These are phyloP conservation scores for Bodo saltans DNA, from an alignment of 78 protist species.

Conservation along the genomic window DNA sequence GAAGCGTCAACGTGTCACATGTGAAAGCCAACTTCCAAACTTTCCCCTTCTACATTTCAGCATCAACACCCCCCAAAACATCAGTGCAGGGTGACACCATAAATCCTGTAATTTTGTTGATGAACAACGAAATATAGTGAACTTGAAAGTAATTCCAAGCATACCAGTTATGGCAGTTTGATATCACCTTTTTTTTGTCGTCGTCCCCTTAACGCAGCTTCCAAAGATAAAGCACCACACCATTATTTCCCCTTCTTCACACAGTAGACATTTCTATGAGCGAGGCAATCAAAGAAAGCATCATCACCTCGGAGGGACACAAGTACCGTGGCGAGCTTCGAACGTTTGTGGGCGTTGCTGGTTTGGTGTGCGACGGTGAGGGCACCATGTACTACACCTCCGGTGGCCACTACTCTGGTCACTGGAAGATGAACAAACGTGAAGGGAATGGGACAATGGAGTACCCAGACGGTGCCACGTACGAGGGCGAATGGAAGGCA, in stretches of 20 bases:
- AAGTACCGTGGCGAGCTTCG: not conserved
- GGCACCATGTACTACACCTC: constrained; percentile 41
- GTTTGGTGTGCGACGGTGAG: constrained; percentile 17
- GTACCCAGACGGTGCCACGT: constrained; percentile 7
- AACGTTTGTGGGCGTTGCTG: not conserved
- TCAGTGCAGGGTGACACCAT: too few species aligned
- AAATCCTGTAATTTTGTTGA: not conserved
- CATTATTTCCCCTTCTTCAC: not conserved
- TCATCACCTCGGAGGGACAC: not conserved
- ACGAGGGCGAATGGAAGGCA: constrained; percentile 5
- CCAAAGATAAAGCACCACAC: not conserved
- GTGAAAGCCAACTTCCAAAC: too few species aligned
- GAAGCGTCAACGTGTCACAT: too few species aligned
- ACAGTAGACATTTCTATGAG: not conserved
- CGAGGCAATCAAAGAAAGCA: not conserved
- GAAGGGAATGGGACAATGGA: constrained; percentile 9
- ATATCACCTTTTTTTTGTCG: too few species aligned
- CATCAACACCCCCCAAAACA: too few species aligned
- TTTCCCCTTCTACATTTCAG: too few species aligned
- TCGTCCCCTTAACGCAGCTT: too few species aligned
- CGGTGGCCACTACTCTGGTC: constrained; percentile 41
- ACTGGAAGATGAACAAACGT: not conserved
- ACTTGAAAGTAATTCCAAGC: too few species aligned
- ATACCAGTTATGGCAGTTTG: not conserved
- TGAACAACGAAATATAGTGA: not conserved